phyloP scores from a whole-genome alignment of 225 moss, liverwort and hornwort genomes.

The Polytrichum commune region DNA sequence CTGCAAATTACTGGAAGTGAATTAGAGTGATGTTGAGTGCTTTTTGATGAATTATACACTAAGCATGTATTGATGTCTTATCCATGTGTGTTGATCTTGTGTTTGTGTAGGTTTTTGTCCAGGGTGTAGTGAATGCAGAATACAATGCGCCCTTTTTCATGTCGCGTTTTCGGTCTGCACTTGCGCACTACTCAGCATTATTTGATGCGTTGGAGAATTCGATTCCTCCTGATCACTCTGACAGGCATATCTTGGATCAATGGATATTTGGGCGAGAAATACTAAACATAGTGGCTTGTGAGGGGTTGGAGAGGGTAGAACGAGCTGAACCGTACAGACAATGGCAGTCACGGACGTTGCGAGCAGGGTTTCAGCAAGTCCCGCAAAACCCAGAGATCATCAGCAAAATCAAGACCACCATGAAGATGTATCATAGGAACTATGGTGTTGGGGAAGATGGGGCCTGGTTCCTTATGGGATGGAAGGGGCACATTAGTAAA shows the following conservation, averaged over 20 bases:
- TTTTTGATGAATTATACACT: not conserved
- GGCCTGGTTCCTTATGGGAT: constrained; percentile 66
- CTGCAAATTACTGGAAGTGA: not conserved
- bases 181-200: constrained; percentile 40
- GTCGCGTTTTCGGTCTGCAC: constrained; percentile 65
- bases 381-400: constrained; percentile 6
- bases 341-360: constrained; percentile 72
- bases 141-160: constrained; percentile 90
- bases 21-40: not conserved
- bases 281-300: constrained; percentile 77
- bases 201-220: constrained; percentile 57
- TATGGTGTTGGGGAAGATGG: constrained; percentile 61
- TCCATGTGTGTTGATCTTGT: not conserved
- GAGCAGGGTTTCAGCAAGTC: constrained; percentile 79
- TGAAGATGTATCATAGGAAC: constrained; percentile 41
- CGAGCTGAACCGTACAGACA: constrained; percentile 68
- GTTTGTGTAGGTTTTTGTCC: constrained; percentile 47
- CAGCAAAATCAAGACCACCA: constrained; percentile 6
- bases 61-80: not conserved
- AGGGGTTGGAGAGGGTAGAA: constrained; percentile 83
- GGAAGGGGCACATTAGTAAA: constrained; percentile 52
- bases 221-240: constrained; percentile 38
- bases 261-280: constrained; percentile 74
- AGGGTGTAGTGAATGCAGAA: constrained; percentile 64
- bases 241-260: constrained; percentile 54